phyloP scores from a whole-genome alignment of 495 filamentous ascomycete genomes.

The Penicillium turbatum region DNA sequence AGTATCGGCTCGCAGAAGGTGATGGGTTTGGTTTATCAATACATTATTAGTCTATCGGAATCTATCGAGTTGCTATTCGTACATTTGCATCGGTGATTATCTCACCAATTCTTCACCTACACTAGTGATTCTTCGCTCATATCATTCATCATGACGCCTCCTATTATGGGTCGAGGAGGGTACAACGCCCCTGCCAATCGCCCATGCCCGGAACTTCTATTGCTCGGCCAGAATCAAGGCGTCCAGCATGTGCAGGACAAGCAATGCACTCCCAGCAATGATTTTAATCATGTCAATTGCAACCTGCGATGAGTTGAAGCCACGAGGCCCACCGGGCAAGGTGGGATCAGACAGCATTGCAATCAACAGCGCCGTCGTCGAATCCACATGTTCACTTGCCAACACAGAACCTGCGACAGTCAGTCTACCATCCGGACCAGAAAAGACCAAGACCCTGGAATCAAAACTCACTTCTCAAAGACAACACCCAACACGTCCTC shows the following conservation, averaged over 20 bases:
- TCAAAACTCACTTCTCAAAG: slow-evolving; percentile 77
- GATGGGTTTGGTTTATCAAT: neutral
- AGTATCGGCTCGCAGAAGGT: neutral
- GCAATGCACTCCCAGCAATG: neutral
- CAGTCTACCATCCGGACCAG: slow-evolving; percentile 12
- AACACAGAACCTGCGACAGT: slow-evolving; percentile 58
- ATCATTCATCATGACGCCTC: neutral
- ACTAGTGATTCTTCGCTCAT: neutral
- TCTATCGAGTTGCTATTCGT: neutral
- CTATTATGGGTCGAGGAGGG: slow-evolving; percentile 51
- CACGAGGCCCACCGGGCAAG: slow-evolving; percentile 15
- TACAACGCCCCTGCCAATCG: slow-evolving; percentile 40
- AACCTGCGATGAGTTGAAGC: neutral
- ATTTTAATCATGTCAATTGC: neutral
- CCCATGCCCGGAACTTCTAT: neutral
- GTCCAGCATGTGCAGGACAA: neutral
- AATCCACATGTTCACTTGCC: slow-evolving; percentile 51
- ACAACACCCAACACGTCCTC: slow-evolving; percentile 96
- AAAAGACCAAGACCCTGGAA: slow-evolving; percentile 4
- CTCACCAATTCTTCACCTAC: neutral
- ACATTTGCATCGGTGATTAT: neutral
- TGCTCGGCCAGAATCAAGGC: neutral
- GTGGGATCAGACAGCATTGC: neutral
- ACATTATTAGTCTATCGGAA: neutral
- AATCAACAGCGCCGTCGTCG: neutral